Base-by-base conservation (phyloP, 257 asterid genomes). In the Nicotiana otophora region DNA sequence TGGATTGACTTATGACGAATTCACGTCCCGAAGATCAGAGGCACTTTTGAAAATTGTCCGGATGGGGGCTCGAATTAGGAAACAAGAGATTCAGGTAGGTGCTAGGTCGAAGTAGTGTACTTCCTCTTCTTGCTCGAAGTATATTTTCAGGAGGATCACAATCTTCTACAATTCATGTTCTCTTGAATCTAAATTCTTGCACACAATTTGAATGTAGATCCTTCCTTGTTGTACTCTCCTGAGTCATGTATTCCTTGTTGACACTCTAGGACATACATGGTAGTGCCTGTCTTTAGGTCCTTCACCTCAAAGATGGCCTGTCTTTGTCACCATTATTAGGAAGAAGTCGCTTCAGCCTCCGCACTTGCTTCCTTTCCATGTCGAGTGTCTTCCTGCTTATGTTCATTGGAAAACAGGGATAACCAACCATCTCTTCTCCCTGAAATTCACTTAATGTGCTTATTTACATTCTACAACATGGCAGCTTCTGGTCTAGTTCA, bases 1-100 rank as follows among this genome's bases (percentile, higher is more conserved):
- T 89, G 97, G 94, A 69, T 88, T 96, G 91, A 89, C 84, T 64
- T 96, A 93, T 48, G 99, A 94, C 1, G 98, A 96, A 81, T 96
- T 93, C 90, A 86, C 87, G 83, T 82, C 93, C 77, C 94, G 85
- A 86, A 91, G 99, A 88, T 93, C 99, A 14, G 99, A 93, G 31
- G 92, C 97, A 30, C 92, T 96, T 84, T 83, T 96, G 87, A 96
- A 84, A 89, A 89, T 94, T 84, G 92, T 96, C 31, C 94, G 94
- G 26, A 89, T 79, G 84, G 98, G 97, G 58, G 95, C 98, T 82
- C 83, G 88, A 82, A 89, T 94, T 64, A 85, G 87, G 87, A 93
- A 88, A 88, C 89, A 83, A 87, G 97, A 92, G 12, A 74, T 86
- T 83, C 83, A 88, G 94, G 98, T 91, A 72, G 81, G 65, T 62